Evolutionary conservation across 179 eudicot genomes (phyloP).

Genomic region (Pouteria campechiana): DNA sequence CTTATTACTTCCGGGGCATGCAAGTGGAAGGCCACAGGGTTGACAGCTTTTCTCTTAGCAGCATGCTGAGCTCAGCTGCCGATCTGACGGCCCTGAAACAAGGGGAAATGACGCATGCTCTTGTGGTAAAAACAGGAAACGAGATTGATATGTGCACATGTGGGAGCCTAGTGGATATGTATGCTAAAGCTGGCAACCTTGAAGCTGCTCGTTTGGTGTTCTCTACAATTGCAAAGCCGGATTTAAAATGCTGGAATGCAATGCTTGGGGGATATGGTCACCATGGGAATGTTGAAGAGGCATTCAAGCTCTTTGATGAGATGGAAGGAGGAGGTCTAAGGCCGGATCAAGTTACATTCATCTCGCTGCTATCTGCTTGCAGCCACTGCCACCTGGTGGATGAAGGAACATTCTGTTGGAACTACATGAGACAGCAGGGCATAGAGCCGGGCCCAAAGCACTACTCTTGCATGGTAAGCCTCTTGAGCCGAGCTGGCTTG

Average conservation of each 20-base stretch:
- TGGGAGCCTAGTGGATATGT: slow-evolving; percentile 80
- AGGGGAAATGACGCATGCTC: slow-evolving; percentile 68
- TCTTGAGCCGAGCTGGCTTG: slow-evolving; percentile 72
- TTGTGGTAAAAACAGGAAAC: slow-evolving; percentile 47
- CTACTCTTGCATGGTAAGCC: slow-evolving; percentile 75
- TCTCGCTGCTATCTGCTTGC: slow-evolving; percentile 67
- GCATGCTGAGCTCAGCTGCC: slow-evolving; percentile 71
- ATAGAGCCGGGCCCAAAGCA: slow-evolving; percentile 51
- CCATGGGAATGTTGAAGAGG: slow-evolving; percentile 68
- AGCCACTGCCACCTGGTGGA: slow-evolving; percentile 62
- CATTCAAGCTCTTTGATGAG: slow-evolving; percentile 36
- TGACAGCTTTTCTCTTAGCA: slow-evolving; percentile 62
- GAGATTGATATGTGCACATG: slow-evolving; percentile 42
- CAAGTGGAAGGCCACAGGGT: slow-evolving; percentile 38
- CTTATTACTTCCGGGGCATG: slow-evolving; percentile 47
- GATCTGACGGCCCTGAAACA: slow-evolving; percentile 54
- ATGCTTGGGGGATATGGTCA: slow-evolving; percentile 69
- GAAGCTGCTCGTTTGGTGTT: slow-evolving; percentile 36
- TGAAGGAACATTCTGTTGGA: slow-evolving; percentile 52
- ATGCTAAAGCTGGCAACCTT: slow-evolving; percentile 71
- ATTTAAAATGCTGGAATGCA: slow-evolving; percentile 75
- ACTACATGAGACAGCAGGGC: slow-evolving; percentile 40
- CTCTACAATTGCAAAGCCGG: slow-evolving; percentile 24
- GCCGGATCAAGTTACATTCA: slow-evolving; percentile 61
- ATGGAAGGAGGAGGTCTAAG: slow-evolving; percentile 28